Evolutionary conservation across 2,329 filamentous ascomycete species (phyloP), one percentile per base, ranked within the genome.

Genomic region (Onygena corvina): DNA sequence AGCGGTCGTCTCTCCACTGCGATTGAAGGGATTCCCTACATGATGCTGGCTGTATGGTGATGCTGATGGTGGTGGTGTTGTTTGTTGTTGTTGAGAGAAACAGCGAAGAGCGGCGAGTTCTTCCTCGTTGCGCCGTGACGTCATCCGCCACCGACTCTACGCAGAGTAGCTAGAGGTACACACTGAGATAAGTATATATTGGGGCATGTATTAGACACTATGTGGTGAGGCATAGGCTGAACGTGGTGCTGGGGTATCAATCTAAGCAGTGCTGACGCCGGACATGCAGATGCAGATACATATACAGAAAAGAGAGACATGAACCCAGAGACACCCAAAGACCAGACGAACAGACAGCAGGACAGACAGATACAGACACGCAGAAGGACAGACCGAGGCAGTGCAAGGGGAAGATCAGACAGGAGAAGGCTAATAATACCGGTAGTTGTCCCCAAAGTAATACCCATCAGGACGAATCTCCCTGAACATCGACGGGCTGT

Each of bases 391-490:
- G 30, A 31, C n/a, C 30, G 30, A 31, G 7, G 30, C n/a, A 7
- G n/a, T n/a, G 30, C 30, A 31, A 7, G n/a, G n/a, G n/a, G 25
- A 9, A 20, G 34, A 38, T 18, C 18, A 16, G 11, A 18, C 34
- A 16, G 34, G n/a, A 3, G 18, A 4, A 23, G 5, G 4, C 27
- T 40, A n/a, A n/a, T n/a, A n/a, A n/a, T 21, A 40, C 36, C 36
- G 25, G 12, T 8, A 12, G 21, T 52, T 47, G 11, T 50, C 50
- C 3, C 50, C 47, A 44, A 31, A 49, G 20, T 47, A 20, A 36
- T 34, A 52, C n/a, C 50, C 50, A 1, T 27, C 18, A 21, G 50
- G 50, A 12, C 50, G 40, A 4, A 52, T 47, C 23, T 52, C 50
- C 36, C 36, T 40, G 7, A 40, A 40, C 20, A 9, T 40, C 18